phyloP scores from a whole-genome alignment of 805 yeast species.

The Saccharomycopsis javanensis region DNA sequence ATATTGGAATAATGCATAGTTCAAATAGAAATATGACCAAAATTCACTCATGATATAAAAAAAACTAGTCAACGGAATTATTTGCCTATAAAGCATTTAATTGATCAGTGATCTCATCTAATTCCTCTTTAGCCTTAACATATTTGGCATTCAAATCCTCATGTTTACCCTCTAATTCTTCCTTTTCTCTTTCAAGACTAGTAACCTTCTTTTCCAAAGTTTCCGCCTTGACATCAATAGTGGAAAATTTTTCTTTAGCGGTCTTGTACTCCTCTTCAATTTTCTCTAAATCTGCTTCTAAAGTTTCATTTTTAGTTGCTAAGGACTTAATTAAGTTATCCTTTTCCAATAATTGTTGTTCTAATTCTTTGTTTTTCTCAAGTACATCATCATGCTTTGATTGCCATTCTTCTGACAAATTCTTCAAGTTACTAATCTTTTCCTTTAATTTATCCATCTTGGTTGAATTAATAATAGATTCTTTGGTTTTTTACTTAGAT shows the following conservation, averaged over 20 bases:
- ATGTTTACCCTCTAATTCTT: slow-evolving; percentile 47
- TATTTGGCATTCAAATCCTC: slow-evolving; percentile 50
- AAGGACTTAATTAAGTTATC: slow-evolving; percentile 54
- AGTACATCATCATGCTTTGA: slow-evolving; percentile 51
- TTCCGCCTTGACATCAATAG: slow-evolving; percentile 55
- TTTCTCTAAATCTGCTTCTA: slow-evolving; percentile 44
- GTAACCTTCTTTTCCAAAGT: slow-evolving; percentile 57
- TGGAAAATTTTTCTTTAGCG: slow-evolving; percentile 54
- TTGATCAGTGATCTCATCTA: slow-evolving; percentile 56
- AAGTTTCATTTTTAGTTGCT: slow-evolving; percentile 50
- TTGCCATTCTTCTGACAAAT: slow-evolving; percentile 60
- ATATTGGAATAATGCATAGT: not conserved
- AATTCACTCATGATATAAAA: not conserved
- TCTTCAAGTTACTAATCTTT: slow-evolving; percentile 36
- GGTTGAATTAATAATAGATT: not conserved
- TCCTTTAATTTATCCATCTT: slow-evolving; percentile 20
- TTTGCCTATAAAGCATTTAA: slow-evolving; percentile 36
- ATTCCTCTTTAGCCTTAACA: slow-evolving; percentile 48
- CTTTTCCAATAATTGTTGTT: slow-evolving; percentile 52
- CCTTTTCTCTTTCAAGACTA: slow-evolving; percentile 52
- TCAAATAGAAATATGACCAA: not conserved
- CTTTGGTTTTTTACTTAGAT: not conserved
- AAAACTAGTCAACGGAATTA: too few relatives aligned
- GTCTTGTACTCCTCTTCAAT: slow-evolving; percentile 44
- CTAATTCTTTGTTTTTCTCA: slow-evolving; percentile 49